Evolutionary conservation across 306 rosid genomes (phyloP).

Genomic region (Cucurbita moschata): DNA sequence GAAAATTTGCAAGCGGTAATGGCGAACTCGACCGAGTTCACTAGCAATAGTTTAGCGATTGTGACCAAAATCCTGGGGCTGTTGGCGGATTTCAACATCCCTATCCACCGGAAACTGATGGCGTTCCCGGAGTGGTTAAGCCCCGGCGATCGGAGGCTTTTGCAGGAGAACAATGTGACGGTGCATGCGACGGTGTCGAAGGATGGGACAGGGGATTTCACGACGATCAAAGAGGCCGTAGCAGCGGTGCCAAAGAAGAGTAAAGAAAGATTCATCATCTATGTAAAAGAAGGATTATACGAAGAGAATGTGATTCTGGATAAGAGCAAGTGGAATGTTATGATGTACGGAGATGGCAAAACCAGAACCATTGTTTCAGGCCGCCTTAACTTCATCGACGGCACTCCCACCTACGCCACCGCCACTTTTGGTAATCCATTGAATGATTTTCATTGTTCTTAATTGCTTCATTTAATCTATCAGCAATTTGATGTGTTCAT

Average conservation of each 20-base stretch:
- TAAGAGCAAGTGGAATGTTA: conserved; percentile 75
- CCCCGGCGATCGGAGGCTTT: conserved; percentile 46
- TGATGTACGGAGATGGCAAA: conserved; percentile 74
- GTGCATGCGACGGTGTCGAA: conserved; percentile 44
- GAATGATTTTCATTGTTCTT: neutral
- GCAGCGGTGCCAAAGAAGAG: conserved; percentile 46
- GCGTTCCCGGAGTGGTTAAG: conserved; percentile 68
- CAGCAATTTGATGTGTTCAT: too few species aligned
- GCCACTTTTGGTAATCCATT: conserved; percentile 67
- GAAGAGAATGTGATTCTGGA: conserved; percentile 56
- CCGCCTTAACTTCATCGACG: conserved; percentile 42
- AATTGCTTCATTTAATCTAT: neutral
- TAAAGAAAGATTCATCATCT: conserved; percentile 32
- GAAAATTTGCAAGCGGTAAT: conserved; percentile 12
- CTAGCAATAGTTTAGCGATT: conserved; percentile 82
- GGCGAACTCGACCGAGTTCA: conserved; percentile 56
- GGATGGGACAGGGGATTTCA: conserved; percentile 47
- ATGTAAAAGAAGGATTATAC: conserved; percentile 65
- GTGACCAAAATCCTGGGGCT: conserved; percentile 33
- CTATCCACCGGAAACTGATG: conserved; percentile 48
- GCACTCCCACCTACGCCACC: conserved; percentile 58
- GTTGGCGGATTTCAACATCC: conserved; percentile 23
- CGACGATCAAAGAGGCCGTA: conserved; percentile 41
- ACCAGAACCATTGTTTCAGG: conserved; percentile 46
- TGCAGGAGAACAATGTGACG: conserved; percentile 16